Evolutionary conservation across 129 eudicot genomes (phyloP), one percentile per base, ranked within the genome.

Genomic region (Escallonia rubra): DNA sequence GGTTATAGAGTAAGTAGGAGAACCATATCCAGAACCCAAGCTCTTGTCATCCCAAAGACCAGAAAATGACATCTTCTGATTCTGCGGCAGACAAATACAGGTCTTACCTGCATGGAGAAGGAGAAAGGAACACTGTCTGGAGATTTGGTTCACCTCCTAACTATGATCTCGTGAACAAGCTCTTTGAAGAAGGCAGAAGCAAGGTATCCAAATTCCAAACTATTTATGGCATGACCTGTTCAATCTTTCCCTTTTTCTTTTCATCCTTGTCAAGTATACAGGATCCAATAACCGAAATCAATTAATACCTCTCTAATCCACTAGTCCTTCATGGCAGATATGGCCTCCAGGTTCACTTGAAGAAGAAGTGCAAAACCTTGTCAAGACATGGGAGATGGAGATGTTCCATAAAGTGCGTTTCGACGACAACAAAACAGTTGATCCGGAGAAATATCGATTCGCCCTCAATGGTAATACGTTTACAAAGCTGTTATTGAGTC

Each of bases 131-230:
- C 68, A 82, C 87, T 8, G 58, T 54, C 43, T 85, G 91, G 91
- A 74, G 15, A 43, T 13, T n/a, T 50, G 85, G 85, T 55, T 62
- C 50, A 14, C 91, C 92, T 67, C 88, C 93, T 2, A 80, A 77
- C 75, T 86, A 63, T 71, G 86, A 77, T 57, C 75, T 51, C 44
- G 86, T 82, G 3, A 69, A 86, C 72, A 86, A 86, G 68, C 85
- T 86, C 65, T 86, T 86, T 63, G 92, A 82, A 76, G 66, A 86
- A 70, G 88, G 83, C 67, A 74, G 88, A 62, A 86, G 88, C 50
- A 76, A 82, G 68, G 88, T 86, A 65, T 23, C 34, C 34, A 23
- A 23, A 23, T 23, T 23, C 34, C 34, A 23, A 23, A 23, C 34
- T 23, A 23, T 23, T 23, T 23, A 23, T 23, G 34, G 34, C 34